These are phyloP conservation scores for Aspergillus tanneri DNA, from an alignment of 2,329 filamentous ascomycete species.

Conservation along the genomic window DNA sequence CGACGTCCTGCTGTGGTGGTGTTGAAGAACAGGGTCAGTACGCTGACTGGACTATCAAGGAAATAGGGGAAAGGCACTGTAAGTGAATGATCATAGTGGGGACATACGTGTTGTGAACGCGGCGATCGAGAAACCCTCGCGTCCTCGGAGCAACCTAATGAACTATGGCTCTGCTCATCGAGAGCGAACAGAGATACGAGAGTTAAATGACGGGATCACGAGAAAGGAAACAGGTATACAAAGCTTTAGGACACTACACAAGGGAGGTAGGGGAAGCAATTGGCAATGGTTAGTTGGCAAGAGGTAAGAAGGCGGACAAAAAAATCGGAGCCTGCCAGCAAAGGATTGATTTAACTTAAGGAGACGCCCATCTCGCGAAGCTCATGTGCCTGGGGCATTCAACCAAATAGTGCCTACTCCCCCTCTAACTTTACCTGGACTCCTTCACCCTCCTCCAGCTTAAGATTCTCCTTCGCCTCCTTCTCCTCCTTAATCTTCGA, in stretches of 20 bases:
- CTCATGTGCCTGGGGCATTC: conserved; percentile 14
- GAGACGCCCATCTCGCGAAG: neutral
- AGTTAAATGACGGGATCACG: neutral
- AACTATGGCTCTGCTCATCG: neutral
- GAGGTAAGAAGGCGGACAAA: neutral
- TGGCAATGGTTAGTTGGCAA: too few relatives aligned
- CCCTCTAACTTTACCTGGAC: conserved; percentile 25
- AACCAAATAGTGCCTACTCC: conserved; percentile 21
- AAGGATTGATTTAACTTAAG: neutral
- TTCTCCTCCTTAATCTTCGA: conserved; percentile 34
- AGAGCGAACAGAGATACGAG: neutral
- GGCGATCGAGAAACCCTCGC: neutral
- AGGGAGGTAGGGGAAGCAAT: neutral
- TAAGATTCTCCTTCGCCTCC: conserved; percentile 14
- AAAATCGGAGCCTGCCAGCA: neutral
- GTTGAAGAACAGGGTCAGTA: neutral
- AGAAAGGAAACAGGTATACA: too few relatives aligned
- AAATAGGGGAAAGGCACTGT: too few relatives aligned
- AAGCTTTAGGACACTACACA: neutral
- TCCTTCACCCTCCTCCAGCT: conserved; percentile 5
- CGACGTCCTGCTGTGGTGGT: neutral
- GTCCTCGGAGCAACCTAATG: neutral
- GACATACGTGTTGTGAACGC: neutral
- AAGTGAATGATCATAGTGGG: neutral
- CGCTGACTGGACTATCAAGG: too few relatives aligned